A percentile compares a stretch with the other conserved stretches of the same genome.
Conservation (phyloP, 2,329 filamentous ascomycete genomes). For the Aspergillus transmontanensis region DNA sequence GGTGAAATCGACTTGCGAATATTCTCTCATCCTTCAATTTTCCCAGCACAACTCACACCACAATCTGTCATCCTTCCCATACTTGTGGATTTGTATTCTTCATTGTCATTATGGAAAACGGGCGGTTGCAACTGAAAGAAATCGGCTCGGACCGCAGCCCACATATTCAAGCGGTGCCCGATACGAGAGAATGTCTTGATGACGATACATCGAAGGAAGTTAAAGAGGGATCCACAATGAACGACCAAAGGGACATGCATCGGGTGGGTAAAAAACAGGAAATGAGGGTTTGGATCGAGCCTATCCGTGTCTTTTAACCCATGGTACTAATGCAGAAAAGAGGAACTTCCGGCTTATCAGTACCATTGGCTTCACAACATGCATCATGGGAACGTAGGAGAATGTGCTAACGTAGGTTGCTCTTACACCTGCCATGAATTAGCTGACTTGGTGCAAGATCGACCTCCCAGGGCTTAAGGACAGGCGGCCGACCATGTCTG, state of each 20-base stretch:
- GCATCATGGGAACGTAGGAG: slow-evolving; percentile 2
- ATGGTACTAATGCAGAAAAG: neutral
- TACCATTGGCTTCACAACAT: slow-evolving; percentile 4
- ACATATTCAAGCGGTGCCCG: neutral
- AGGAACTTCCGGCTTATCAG: slow-evolving; percentile 5
- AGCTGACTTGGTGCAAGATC: neutral
- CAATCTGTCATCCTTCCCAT: neutral
- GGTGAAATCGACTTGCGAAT: neutral
- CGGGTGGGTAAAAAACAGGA: slow-evolving; percentile 8
- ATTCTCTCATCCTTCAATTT: neutral
- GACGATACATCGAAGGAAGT: neutral
- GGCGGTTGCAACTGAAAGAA: neutral
- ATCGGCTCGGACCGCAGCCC: neutral
- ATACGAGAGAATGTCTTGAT: neutral
- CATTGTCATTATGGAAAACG: neutral
- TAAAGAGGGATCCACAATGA: neutral
- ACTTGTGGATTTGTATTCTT: neutral
- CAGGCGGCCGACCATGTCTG: neutral
- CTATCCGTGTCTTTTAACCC: neutral
- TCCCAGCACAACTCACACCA: neutral
- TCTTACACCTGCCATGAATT: rapidly evolving
- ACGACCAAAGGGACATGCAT: slow-evolving; percentile 4
- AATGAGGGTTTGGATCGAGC: neutral
- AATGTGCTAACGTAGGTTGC: neutral
- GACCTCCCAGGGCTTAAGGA: neutral